These are phyloP conservation scores for Cyclotella choctawhatcheeana DNA, from an alignment of 108 stramenopile genomes.

Conservation along the genomic window DNA sequence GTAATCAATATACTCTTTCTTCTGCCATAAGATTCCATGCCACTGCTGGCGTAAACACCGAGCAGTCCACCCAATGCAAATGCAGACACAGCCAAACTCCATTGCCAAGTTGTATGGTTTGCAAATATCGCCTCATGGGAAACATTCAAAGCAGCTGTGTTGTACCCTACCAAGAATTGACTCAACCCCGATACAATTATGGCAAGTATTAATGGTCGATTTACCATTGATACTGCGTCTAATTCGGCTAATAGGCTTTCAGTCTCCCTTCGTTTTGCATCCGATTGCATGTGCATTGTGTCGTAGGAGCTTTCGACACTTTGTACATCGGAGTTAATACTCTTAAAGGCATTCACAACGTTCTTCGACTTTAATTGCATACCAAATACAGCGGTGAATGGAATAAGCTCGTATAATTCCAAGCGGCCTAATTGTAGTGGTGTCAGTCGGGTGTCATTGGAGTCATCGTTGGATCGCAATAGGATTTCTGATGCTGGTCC, in stretches of 20 bases:
- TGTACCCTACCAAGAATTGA: constrained; percentile 86
- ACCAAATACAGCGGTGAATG: constrained; percentile 81
- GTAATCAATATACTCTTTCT: constrained; percentile 69
- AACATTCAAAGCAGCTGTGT: constrained; percentile 85
- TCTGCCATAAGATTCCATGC: constrained; percentile 29
- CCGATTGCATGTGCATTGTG: constrained; percentile 18
- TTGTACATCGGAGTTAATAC: constrained; percentile 75
- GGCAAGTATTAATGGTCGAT: constrained; percentile 32
- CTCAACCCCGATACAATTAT: constrained; percentile 56
- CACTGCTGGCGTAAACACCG: constrained; percentile 65
- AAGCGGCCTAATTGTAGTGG: constrained; percentile 81
- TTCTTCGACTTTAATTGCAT: constrained; percentile 67
- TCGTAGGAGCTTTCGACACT: constrained; percentile 23
- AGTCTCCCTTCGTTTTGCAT: constrained; percentile 41
- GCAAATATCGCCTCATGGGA: constrained; percentile 75
- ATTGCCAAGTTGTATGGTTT: constrained; percentile 66
- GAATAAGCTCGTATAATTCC: constrained; percentile 78
- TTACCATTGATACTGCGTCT: constrained; percentile 24
- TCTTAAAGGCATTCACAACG: constrained; percentile 64
- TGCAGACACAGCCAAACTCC: constrained; percentile 81
- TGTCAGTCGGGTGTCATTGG: constrained; percentile 49
- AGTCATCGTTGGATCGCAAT: not conserved
- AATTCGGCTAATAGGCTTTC: constrained; percentile 35
- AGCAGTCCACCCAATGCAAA: constrained; percentile 86
- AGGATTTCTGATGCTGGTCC: not conserved